Percentiles rank a stretch among this genome's conserved stretches.
These are phyloP conservation scores for Puccinellia tenuiflora DNA, from an alignment of 176 grass and related monocot species.

Conservation along the genomic window DNA sequence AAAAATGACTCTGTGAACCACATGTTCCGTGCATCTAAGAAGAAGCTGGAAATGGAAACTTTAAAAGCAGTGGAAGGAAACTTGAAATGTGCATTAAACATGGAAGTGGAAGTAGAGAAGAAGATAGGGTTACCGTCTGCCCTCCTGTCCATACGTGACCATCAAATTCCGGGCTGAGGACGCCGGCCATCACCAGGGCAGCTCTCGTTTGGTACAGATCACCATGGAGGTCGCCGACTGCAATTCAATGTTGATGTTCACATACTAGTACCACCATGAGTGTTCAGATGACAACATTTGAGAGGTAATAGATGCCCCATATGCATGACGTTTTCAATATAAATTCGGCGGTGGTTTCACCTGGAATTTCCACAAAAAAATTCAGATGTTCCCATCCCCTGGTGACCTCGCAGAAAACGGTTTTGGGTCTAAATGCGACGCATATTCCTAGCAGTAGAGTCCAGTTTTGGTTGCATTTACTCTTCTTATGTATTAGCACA, in stretches of 20 bases:
- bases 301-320: background rate
- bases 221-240: slow-evolving; percentile 92
- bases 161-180: slow-evolving; percentile 56
- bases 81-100: background rate
- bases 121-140: slow-evolving; percentile 45
- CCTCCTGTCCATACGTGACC: slow-evolving; percentile 71
- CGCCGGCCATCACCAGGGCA: slow-evolving; percentile 64
- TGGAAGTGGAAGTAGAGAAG: background rate
- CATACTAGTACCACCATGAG: background rate
- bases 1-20: too few species aligned
- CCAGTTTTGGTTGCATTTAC: background rate
- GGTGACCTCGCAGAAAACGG: background rate
- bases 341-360: background rate
- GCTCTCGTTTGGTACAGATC: slow-evolving; percentile 69
- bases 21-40: background rate
- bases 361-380: background rate
- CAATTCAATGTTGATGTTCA: background rate
- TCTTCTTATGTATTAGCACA: background rate
- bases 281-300: background rate
- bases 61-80: background rate
- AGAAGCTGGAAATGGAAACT: background rate
- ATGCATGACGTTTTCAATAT: background rate
- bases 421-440: background rate
- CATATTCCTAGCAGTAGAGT: background rate
- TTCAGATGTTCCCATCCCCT: background rate